Conservation (phyloP, 2,329 filamentous ascomycete species). For the Lasiodiplodia theobromae region DNA sequence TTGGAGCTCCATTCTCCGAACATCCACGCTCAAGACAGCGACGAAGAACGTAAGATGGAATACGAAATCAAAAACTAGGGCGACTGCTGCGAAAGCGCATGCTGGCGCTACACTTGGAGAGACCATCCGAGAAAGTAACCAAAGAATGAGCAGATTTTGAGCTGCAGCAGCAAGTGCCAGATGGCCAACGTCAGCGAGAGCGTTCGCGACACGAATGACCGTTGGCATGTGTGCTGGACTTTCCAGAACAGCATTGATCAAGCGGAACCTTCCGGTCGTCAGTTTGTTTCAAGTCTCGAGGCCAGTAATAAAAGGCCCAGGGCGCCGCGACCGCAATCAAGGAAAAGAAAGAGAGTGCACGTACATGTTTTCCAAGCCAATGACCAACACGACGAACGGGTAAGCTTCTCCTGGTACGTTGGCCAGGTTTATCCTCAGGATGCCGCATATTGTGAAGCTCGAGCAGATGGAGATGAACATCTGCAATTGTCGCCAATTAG, state of each 20-base stretch:
- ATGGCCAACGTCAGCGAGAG: slow-evolving; percentile 75
- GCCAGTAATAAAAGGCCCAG: not conserved
- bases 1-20: slow-evolving; percentile 75
- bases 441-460: slow-evolving; percentile 79
- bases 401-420: slow-evolving; percentile 77
- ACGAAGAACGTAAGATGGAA: slow-evolving; percentile 83
- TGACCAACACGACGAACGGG: slow-evolving; percentile 76
- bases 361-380: slow-evolving; percentile 77
- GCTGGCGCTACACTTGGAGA: slow-evolving; percentile 76
- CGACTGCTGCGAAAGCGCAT: slow-evolving; percentile 77
- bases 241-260: slow-evolving; percentile 79
- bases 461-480: slow-evolving; percentile 76
- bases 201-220: slow-evolving; percentile 73
- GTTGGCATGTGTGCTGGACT: slow-evolving; percentile 74
- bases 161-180: slow-evolving; percentile 71
- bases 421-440: slow-evolving; percentile 77
- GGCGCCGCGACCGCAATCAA: not conserved
- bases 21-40: slow-evolving; percentile 79
- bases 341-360: slow-evolving; percentile 25
- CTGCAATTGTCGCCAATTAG: slow-evolving; percentile 36
- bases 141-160: slow-evolving; percentile 73
- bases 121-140: slow-evolving; percentile 70
- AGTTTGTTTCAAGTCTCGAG: slow-evolving; percentile 9
- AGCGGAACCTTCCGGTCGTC: slow-evolving; percentile 60
- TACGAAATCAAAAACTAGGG: slow-evolving; percentile 77